phyloP scores from a whole-genome alignment of 2,329 filamentous ascomycete genomes.

The Nemania serpens region DNA sequence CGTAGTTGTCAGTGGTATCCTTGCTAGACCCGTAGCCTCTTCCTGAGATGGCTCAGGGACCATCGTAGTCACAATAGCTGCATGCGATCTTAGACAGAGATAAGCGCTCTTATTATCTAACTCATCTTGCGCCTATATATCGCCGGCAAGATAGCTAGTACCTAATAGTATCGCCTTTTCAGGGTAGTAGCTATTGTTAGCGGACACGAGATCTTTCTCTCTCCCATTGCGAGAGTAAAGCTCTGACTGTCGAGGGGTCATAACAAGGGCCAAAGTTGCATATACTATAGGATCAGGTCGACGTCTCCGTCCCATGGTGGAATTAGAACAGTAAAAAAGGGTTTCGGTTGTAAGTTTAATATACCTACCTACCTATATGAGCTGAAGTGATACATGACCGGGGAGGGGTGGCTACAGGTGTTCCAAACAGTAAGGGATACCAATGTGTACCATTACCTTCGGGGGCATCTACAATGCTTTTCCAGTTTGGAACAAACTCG shows the following conservation, averaged over 20 bases:
- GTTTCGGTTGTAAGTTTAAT: background rate
- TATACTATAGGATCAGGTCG: background rate
- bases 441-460: slow-evolving; percentile 15
- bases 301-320: background rate
- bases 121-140: slow-evolving; percentile 23
- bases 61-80: slow-evolving; percentile 9
- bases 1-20: slow-evolving; percentile 15
- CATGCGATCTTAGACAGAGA: slow-evolving; percentile 16
- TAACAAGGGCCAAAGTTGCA: no score
- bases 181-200: slow-evolving; percentile 7
- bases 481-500: slow-evolving; percentile 10
- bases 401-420: slow-evolving; percentile 6
- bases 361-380: slow-evolving; percentile 5
- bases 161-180: slow-evolving; percentile 5
- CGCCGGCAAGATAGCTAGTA: background rate
- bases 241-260: background rate
- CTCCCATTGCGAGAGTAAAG: background rate
- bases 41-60: slow-evolving; percentile 5
- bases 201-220: background rate
- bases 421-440: slow-evolving; percentile 7
- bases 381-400: slow-evolving; percentile 23
- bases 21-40: slow-evolving; percentile 12
- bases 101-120: slow-evolving; percentile 12
- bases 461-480: slow-evolving; percentile 10
- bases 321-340: slow-evolving; percentile 22